Percentiles rank a stretch among this genome's conserved stretches.
phyloP scores from a whole-genome alignment of 1,284 basidiomycete species.

The Paramarasmius palmivorus region DNA sequence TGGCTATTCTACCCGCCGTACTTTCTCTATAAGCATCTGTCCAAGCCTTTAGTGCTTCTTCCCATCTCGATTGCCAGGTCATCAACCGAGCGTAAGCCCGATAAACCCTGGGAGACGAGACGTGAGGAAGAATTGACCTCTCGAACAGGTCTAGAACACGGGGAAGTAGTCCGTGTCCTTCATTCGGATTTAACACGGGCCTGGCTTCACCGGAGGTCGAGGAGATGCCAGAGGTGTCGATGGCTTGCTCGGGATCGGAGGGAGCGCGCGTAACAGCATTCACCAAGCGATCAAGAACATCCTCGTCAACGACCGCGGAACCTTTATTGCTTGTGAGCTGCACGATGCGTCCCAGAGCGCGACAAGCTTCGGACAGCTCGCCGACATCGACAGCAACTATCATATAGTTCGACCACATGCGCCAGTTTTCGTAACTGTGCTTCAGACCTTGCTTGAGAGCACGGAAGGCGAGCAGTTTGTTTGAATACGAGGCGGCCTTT shows the following conservation, averaged over 20 bases:
- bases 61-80: conserved; percentile 71
- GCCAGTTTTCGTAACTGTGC: conserved; percentile 89
- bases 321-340: conserved; percentile 75
- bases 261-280: conserved; percentile 76
- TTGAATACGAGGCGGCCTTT: conserved; percentile 52
- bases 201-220: conserved; percentile 20
- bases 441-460: conserved; percentile 91
- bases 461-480: conserved; percentile 91
- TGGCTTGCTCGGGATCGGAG: conserved; percentile 37
- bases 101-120: conserved; percentile 75
- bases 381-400: conserved; percentile 92
- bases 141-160: conserved; percentile 77
- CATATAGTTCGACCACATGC: conserved; percentile 99
- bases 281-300: conserved; percentile 85
- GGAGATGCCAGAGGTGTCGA: conserved; percentile 14
- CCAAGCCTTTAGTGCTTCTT: conserved; percentile 79
- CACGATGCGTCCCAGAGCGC: conserved; percentile 82
- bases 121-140: conserved; percentile 72
- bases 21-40: conserved; percentile 82
- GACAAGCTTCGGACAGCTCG: conserved; percentile 85
- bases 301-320: conserved; percentile 74
- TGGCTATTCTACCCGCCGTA: conserved; percentile 66
- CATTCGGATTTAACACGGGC: conserved; percentile 49
- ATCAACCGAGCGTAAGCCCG: conserved; percentile 80
- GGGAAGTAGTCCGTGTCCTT: conserved; percentile 63